Conservation (phyloP, 495 filamentous ascomycete genomes). For the Bombardia bombarda region DNA sequence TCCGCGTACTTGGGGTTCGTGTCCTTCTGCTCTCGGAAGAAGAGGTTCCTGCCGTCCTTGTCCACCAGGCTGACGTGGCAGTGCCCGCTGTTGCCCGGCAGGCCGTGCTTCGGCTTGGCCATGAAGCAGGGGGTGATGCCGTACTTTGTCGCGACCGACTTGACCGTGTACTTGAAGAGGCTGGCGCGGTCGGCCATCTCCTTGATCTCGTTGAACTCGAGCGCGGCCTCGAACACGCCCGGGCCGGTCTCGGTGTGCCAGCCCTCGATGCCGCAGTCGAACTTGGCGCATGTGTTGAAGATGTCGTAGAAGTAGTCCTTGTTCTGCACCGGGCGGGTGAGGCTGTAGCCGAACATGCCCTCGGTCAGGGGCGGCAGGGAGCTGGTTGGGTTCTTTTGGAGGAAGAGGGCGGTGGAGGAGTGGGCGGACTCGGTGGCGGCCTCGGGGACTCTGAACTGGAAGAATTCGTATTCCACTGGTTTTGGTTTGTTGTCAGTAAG, state of each 20-base stretch:
- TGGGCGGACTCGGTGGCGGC: slow-evolving; percentile 42
- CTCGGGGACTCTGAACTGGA: slow-evolving; percentile 74
- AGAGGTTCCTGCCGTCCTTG: slow-evolving; percentile 64
- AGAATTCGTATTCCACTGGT: slow-evolving; percentile 95
- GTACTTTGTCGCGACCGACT: slow-evolving; percentile 73
- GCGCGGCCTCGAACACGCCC: slow-evolving; percentile 90
- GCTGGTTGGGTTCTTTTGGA: slow-evolving; percentile 63
- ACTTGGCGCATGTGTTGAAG: slow-evolving; percentile 73
- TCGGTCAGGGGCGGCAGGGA: slow-evolving; percentile 74
- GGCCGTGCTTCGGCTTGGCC: slow-evolving; percentile 88
- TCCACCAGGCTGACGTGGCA: slow-evolving; percentile 85
- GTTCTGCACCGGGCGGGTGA: slow-evolving; percentile 88
- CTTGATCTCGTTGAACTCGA: slow-evolving; percentile 76
- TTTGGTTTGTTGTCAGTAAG: slow-evolving; percentile 5
- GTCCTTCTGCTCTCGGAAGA: slow-evolving; percentile 65
- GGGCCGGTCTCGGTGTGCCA: slow-evolving; percentile 98
- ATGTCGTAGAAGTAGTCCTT: slow-evolving; percentile 91
- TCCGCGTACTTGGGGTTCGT: slow-evolving; percentile 63
- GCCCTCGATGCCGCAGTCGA: slow-evolving; percentile 80
- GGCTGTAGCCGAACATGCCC: slow-evolving; percentile 96
- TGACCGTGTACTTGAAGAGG: slow-evolving; percentile 92
- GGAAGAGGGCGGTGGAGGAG: slow-evolving; percentile 65
- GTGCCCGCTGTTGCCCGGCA: slow-evolving; percentile 91
- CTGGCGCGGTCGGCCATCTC: slow-evolving; percentile 86
- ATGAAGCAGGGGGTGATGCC: slow-evolving; percentile 97